Evolutionary conservation across 2,329 filamentous ascomycete genomes (phyloP), one percentile per base, ranked within the genome.

Genomic region (Dothistroma septosporum): DNA sequence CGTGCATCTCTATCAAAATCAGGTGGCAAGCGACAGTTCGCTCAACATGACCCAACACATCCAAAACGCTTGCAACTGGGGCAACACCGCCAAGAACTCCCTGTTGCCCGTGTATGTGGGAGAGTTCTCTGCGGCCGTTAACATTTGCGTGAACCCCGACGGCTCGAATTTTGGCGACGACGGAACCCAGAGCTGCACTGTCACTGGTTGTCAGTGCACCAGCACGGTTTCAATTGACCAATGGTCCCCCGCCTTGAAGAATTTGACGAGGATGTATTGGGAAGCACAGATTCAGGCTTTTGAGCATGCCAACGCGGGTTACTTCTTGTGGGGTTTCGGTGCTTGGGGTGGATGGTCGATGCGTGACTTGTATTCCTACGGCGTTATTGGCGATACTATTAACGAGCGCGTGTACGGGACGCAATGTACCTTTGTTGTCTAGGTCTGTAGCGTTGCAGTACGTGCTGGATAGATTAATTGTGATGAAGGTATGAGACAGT

Each of bases 261-360:
- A 72, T 16, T 76, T 76, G 19, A 74, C 74, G 16, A 64, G 76
- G 33, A 68, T 67, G 53, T 79, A 73, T 61, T 66, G 79, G 41
- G 78, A 80, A 64, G 78, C 77, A 1, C 73, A 80, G 62, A 60
- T 80, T 19, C 73, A 79, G 60, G 74, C 75, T 1, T 80, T 77
- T 62, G 77, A 80, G 64, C 58, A 70, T 8, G 71, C 72, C 28
- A 66, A 73, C 0, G 70, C 72, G 1, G 78, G 78, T 37, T 75
- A 76, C 60, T 79, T 80, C 64, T 64, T 78, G 9, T 80, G 78
- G 78, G 75, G 74, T 46, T 77, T 75, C 37, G 75, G 77, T 54
- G 76, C 71, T 4, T 74, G 75, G 14, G 72, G 73, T 6, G 76
- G 74, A 44, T 80, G 78, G 78, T 72, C 76, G 14, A 73, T 79